Evolutionary conservation across 257 asterid species (phyloP), one percentile per base, ranked within the genome.

Genomic region (Nicotiana obtusifolia): DNA sequence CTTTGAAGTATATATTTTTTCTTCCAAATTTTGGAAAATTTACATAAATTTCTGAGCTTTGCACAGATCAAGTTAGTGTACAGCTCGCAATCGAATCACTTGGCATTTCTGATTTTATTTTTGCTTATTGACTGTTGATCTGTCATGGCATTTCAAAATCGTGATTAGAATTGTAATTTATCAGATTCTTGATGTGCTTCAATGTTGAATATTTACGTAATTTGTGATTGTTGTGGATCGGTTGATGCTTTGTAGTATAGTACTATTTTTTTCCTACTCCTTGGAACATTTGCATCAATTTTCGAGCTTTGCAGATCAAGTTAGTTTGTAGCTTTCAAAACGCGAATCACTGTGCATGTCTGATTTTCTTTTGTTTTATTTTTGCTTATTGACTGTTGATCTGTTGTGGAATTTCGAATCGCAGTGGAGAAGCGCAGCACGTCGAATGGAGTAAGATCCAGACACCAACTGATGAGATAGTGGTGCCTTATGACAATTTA

Each of bases 401-500:
- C 54, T 52, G 52, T 66, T 73, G 64, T 56, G 80, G 17, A 35
- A 77, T 31, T 79, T 44, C 54, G 5, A 35, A 83, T 77, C 49
- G 15, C 10, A 87, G 90, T 28, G 90, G 90, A 8, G 90, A 87
- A 75, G 90, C 88, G 0, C 88, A 87, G 26, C 83, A 81, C 33
- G 86, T 87, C n/a, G 88, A 87, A 26, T 85, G 88, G 90, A 85
- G 88, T 82, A 87, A 87, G 83, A 87, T 87, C 86, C 83, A 85
- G 85, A 87, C 90, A 2, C 88, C 90, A 1, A 87, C 90, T 30
- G 88, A 87, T 64, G 87, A 87, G 67, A 86, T 87, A 71, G 90
- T 87, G 83, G 81, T 77, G 81, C 81, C 81, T 10, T 77, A 57
- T 57, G 81, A 93, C 85, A 80, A 90, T 84, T 90, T 96, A 77